Base-by-base conservation (phyloP, 768 basidiomycete species). In the Termitomyces heimii region DNA sequence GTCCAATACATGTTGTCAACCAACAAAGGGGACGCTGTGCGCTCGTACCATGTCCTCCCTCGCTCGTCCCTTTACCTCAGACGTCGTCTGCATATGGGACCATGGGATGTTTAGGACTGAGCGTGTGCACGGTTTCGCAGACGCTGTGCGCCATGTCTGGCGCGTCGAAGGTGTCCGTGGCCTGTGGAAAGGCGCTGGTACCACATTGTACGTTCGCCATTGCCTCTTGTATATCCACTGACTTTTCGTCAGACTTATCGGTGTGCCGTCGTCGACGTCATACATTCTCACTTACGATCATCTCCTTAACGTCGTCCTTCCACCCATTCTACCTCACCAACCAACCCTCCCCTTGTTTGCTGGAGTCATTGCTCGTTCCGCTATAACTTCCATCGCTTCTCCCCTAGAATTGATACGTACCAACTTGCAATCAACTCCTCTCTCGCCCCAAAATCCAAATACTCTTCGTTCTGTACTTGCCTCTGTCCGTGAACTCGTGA, bases 241-340 rank as follows among this genome's bases (percentile, higher is more conserved):
- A 61, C 58, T 69, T 58, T 61, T 44, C 20, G 26, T n/a, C 20
- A 95, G 94, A 51, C 70, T 93, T 39, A 94, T 98, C 66, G 87
- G 90, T 32, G 92, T 98, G 24, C 97, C 97, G 0, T 88, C 94
- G 0, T 84, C 94, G 40, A 92, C 94, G 49, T 79, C 85, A 31
- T 98, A 99, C 71, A 99, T 99, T 83, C 79, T 98, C 57, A 92
- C 92, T 20, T 98, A 98, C 70, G 95, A 98, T 71, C 84, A 92
- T 69, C 82, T 98, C 32, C 73, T 87, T 26, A 82, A 84, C 54
- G 77, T 77, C 44, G 73, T 81, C 40, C 71, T 92, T 12, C 86
- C 88, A 3, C 74, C 82, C 18, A 57, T 90, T 28, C 72, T 89
- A 56, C 76, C 85, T n/a, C 70, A 75, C 2, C 65, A 70, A 18